Evolutionary conservation across 2,329 filamentous ascomycete genomes (phyloP).

Genomic region (Pyricularia sp.): DNA sequence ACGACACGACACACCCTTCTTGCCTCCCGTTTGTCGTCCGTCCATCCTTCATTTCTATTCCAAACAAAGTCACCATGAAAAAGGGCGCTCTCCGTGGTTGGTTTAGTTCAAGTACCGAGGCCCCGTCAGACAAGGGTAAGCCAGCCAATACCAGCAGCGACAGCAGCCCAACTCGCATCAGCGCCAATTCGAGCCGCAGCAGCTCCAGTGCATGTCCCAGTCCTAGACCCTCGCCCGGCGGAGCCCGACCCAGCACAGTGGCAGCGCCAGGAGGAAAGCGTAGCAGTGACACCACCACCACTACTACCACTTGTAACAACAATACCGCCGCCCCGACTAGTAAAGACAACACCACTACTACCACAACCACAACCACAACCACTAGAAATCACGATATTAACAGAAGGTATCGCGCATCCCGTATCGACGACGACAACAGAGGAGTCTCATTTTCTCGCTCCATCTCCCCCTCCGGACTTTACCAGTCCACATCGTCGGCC

Average conservation of each 20-base stretch:
- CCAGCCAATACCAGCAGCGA: background rate
- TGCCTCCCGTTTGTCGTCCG: background rate
- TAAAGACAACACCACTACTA: background rate
- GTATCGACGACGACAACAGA: constrained; percentile 8
- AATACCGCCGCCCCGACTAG: background rate
- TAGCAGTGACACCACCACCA: background rate
- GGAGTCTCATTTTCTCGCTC: constrained; percentile 9
- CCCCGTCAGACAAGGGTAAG: constrained; percentile 6
- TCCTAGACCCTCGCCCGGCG: constrained; percentile 1
- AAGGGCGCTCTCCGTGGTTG: constrained; percentile 5
- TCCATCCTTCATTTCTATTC: background rate
- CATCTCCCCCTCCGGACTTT: constrained; percentile 16
- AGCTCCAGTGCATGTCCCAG: constrained; percentile 2
- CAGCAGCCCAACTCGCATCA: constrained; percentile 1
- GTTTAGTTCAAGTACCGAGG: constrained; percentile 10
- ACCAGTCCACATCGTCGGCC: constrained; percentile 18
- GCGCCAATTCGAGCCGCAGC: constrained; percentile 4
- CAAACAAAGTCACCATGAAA: background rate
- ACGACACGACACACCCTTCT: background rate
- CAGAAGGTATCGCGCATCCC: constrained; percentile 26
- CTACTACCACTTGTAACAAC: background rate
- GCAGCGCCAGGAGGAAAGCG: constrained; percentile 5
- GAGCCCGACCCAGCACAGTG: constrained; percentile 6
- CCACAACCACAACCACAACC: background rate
- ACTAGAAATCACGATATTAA: constrained; percentile 11